phyloP scores from a whole-genome alignment of 495 filamentous ascomycete species.

The Aspergillus panamensis region DNA sequence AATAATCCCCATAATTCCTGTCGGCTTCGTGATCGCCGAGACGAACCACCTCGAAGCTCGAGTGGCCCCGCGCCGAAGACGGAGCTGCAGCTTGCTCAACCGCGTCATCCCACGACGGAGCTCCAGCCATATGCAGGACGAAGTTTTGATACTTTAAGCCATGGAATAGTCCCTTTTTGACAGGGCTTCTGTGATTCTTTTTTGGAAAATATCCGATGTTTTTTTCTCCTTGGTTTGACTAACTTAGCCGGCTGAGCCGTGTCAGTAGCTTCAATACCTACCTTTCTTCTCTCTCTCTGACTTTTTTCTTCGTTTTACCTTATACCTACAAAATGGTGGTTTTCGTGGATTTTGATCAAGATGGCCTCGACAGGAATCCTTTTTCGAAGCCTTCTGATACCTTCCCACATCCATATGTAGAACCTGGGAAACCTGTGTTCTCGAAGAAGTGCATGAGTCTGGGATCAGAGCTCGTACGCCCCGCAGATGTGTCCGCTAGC shows the following conservation, averaged over 20 bases:
- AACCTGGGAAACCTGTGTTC: conserved; percentile 24
- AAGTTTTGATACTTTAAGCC: conserved; percentile 4
- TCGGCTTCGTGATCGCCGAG: conserved; percentile 21
- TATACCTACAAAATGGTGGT: conserved; percentile 46
- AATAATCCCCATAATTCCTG: conserved; percentile 9
- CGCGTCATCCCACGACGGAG: conserved; percentile 31
- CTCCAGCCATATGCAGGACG: not conserved
- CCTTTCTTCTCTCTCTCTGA: not conserved
- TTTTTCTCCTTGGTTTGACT: not conserved
- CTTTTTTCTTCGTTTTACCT: not conserved
- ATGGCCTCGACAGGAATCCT: conserved; percentile 30
- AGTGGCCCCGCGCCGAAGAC: conserved; percentile 24
- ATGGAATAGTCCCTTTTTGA: conserved; percentile 10
- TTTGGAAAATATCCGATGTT: conserved; percentile 4
- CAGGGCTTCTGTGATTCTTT: not conserved
- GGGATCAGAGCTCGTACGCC: conserved; percentile 2
- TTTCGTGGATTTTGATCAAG: conserved; percentile 44
- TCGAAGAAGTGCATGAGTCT: conserved; percentile 29
- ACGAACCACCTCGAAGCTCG: conserved; percentile 20
- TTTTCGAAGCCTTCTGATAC: conserved; percentile 18
- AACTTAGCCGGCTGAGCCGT: conserved; percentile 5
- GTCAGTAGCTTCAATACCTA: not conserved
- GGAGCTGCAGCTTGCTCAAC: conserved; percentile 28
- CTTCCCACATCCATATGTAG: conserved; percentile 17
- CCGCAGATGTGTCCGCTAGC: conserved; percentile 14